Evolutionary conservation across 1,284 basidiomycete species (phyloP), one percentile per base, ranked within the genome.

Genomic region (Earliella scabrosa): DNA sequence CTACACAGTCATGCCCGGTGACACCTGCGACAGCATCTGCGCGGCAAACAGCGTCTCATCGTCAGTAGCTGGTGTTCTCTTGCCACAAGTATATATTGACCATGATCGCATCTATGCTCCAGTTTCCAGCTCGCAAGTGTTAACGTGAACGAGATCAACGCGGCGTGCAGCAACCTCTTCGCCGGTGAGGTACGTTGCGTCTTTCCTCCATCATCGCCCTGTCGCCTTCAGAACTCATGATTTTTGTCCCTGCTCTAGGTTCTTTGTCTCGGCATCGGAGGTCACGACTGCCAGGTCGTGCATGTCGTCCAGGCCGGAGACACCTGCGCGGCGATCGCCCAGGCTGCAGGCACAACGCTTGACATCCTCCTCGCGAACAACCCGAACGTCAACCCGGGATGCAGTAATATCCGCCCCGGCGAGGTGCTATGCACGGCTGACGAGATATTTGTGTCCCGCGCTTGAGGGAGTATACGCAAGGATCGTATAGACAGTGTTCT

Each of bases 11-110:
- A 61, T 78, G 53, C 56, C 60, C 0, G 83, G 82, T 35, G 88
- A 90, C 65, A 81, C 77, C 46, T 91, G 88, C 66, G 86, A 90
- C 72, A 64, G 65, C 54, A 90, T 90, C 65, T 88, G 85, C 50
- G 80, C 80, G 24, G 76, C 79, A n/a, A 69, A 86, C 31, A 77
- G 80, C 48, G 85, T 80, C 46, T 88, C 88, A n/a, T 88, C 87
- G 82, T 87, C 58, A 54, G 77, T n/a, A 13, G 14, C 16, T 10
- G 44, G 13, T 14, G 2, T n/a, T n/a, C n/a, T n/a, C n/a, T n/a
- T n/a, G n/a, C n/a, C n/a, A n/a, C n/a, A n/a, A n/a, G n/a, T 36
- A 50, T 51, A 9, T 32, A 16, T 20, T 43, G 50, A 31, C 35
- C 16, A n/a, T 8, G 26, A 18, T 38, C 87, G 31, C 77, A 81